Base-by-base conservation (phyloP, 2,329 filamentous ascomycete species). In the Colletotrichum destructivum region DNA sequence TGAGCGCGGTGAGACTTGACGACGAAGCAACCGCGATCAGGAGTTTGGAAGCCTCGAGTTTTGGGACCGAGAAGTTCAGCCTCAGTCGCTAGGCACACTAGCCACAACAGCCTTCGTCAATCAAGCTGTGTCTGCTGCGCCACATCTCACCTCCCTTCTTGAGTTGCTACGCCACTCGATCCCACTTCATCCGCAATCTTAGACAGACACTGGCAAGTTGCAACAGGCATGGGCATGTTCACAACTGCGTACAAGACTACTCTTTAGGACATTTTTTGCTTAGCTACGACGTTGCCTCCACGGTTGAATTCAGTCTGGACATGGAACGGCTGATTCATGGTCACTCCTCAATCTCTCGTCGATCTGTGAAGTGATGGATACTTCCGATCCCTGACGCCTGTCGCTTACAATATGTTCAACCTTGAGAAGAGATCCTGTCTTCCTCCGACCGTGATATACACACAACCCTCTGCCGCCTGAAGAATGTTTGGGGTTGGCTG, bases 401-500 rank as follows among this genome's bases (percentile, higher is more conserved):
- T 69, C 57, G 12, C 52, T 65, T 46, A 62, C 23, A 15, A 18
- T 54, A 12, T 66, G 59, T 11, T 60, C 70, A 44, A 67, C 23
- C 31, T 60, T 69, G 15, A 64, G 56, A 18, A 42, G 9, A 8
- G 66, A 73, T 15, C 47, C 26, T 4, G 46, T 47, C 15, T 66
- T 81, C 60, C 78, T 76, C 42, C 85, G 79, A 2, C 85, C 85
- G 61, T 87, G 85, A 73, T 86, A 87, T 2, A 88, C 85, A 66
- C 87, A 89, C 3, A 88, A 71, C 0, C 85, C 86, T 7, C 80
- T 83, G 5, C 86, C 85, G n/a, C 83, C 81, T 16, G 82, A 82
- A 63, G 76, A 76, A 66, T 87, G 83, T 51, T 80, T 83, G 54
- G 77, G 77, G 75, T 88, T 87, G 11, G 85, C 78, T 2, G 87